phyloP scores from a whole-genome alignment of 345 rosid species.

The Salix purpurea region DNA sequence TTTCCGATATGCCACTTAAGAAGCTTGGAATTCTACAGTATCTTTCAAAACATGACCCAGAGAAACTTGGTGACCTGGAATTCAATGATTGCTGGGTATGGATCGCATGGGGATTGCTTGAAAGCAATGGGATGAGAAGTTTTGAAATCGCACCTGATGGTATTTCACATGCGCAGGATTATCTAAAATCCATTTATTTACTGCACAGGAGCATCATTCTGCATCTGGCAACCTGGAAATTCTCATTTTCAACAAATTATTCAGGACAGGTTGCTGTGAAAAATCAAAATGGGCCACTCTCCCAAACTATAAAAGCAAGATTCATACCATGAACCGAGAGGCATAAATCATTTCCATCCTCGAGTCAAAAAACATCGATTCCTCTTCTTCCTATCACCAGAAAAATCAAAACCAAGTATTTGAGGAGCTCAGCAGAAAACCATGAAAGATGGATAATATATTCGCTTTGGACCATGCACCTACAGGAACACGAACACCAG shows the following conservation, averaged over 20 bases:
- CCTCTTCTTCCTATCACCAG: not conserved
- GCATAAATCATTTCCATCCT: not conserved
- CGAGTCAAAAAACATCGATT: not conserved
- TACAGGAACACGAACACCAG: not conserved
- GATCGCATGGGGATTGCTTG: constrained; percentile 59
- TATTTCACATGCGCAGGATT: not conserved
- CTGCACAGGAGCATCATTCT: too few relatives aligned
- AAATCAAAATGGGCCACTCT: too few relatives aligned
- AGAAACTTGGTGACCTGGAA: constrained; percentile 69
- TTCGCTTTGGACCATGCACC: not conserved
- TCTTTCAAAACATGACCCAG: constrained; percentile 45
- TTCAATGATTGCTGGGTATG: constrained; percentile 71
- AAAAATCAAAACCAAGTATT: not conserved
- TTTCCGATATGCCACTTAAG: constrained; percentile 43
- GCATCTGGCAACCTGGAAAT: too few relatives aligned
- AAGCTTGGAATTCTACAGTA: constrained; percentile 75
- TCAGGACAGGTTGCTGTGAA: too few relatives aligned
- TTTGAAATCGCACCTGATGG: constrained; percentile 50
- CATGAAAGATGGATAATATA: too few relatives aligned
- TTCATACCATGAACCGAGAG: too few relatives aligned
- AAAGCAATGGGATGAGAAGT: constrained; percentile 63
- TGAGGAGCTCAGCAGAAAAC: too few relatives aligned
- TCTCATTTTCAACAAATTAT: too few relatives aligned
- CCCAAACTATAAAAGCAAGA: too few relatives aligned
- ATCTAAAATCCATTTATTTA: too few relatives aligned